A percentile compares a stretch with the other conserved stretches of the same genome.
These are phyloP conservation scores for Lachnellula hyalina DNA, from an alignment of 2,329 filamentous ascomycete genomes.

Conservation along the genomic window DNA sequence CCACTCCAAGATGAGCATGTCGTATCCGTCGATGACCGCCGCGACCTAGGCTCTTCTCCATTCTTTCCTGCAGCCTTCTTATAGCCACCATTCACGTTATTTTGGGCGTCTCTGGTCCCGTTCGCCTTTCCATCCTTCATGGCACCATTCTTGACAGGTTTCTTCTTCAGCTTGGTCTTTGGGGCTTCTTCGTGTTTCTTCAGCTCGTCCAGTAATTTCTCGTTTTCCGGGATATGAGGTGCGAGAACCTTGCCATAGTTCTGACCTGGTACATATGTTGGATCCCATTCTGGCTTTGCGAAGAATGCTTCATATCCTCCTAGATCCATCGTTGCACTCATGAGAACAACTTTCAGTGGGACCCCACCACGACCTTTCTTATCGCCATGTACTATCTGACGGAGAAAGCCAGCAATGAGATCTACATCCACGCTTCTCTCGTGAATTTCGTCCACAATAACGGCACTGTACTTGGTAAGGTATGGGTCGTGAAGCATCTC, in stretches of 20 bases:
- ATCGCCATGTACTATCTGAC: constrained; percentile 62
- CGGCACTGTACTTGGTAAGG: constrained; percentile 77
- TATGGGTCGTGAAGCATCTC: constrained; percentile 84
- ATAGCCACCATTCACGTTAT: background rate
- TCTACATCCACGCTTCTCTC: constrained; percentile 95
- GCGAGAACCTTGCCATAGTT: constrained; percentile 23
- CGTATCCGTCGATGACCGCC: constrained; percentile 14
- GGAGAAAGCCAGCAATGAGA: constrained; percentile 80
- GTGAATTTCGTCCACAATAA: constrained; percentile 95
- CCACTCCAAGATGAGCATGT: constrained; percentile 21
- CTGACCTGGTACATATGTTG: constrained; percentile 29
- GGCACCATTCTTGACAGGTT: constrained; percentile 1
- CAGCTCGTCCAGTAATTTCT: background rate
- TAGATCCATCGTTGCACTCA: constrained; percentile 95
- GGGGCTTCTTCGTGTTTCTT: background rate
- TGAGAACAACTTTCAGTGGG: constrained; percentile 83
- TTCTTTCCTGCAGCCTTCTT: background rate
- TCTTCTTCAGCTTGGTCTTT: background rate
- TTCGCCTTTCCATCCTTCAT: background rate
- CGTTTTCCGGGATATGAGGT: constrained; percentile 17
- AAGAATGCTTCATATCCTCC: constrained; percentile 76
- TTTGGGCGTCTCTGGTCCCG: background rate
- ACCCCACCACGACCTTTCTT: constrained; percentile 62
- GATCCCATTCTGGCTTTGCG: constrained; percentile 25
- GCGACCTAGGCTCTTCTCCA: constrained; percentile 5